These are phyloP conservation scores for Citrus unshiu DNA, from an alignment of 345 rosid genomes.

Conservation along the genomic window DNA sequence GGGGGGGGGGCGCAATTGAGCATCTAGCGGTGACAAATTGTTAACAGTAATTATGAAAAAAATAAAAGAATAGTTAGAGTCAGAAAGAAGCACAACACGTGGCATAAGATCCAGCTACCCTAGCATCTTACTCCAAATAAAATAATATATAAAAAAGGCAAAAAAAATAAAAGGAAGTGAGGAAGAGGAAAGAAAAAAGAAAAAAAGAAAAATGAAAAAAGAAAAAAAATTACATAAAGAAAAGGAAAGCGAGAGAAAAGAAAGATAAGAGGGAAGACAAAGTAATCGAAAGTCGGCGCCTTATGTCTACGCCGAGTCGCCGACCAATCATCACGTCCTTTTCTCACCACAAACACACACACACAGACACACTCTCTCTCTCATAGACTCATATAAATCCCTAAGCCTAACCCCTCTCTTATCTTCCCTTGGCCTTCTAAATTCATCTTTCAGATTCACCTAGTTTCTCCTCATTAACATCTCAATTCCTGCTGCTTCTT, in stretches of 20 bases:
- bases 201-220: background rate
- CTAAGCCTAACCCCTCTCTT: constrained; percentile 16
- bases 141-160: background rate
- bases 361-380: background rate
- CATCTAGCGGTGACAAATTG: background rate
- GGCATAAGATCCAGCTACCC: constrained; percentile 3
- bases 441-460: background rate
- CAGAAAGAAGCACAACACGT: constrained; percentile 6
- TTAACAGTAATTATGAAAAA: background rate
- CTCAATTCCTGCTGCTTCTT: constrained; percentile 25
- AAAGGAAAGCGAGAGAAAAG: background rate
- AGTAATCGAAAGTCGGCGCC: constrained; percentile 57
- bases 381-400: constrained; percentile 20
- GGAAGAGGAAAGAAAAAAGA: background rate
- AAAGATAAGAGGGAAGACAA: constrained; percentile 27
- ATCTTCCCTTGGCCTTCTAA: background rate
- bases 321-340: constrained; percentile 43
- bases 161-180: background rate
- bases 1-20: background rate
- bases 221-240: background rate
- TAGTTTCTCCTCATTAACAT: background rate
- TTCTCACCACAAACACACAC: constrained; percentile 7
- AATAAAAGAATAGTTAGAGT: too few relatives aligned
- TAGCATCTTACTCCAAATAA: background rate
- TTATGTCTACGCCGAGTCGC: constrained; percentile 54